phyloP scores from a whole-genome alignment of 352 stramenopile genomes.

The Globisporangium polare region DNA sequence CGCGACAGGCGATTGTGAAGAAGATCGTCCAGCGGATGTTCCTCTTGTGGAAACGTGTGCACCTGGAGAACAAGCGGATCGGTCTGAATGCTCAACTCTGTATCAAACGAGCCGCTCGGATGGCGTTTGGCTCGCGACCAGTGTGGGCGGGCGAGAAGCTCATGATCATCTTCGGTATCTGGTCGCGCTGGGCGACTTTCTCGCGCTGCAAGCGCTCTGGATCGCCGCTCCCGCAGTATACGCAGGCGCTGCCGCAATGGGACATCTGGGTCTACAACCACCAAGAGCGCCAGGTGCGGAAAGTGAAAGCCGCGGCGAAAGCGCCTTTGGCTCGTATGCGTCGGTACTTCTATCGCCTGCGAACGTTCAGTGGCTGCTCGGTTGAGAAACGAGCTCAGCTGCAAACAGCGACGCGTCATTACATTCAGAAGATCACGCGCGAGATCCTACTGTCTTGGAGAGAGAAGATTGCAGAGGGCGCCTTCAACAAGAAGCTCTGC shows the following conservation, averaged over 20 bases:
- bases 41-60: constrained; percentile 52
- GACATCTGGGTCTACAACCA: constrained; percentile 76
- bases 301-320: constrained; percentile 54
- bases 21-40: constrained; percentile 72
- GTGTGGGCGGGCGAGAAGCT: constrained; percentile 62
- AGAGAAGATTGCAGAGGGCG: constrained; percentile 39
- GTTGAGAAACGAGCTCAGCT: constrained; percentile 16
- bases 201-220: constrained; percentile 41
- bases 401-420: constrained; percentile 22
- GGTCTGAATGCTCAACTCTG: constrained; percentile 66
- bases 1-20: constrained; percentile 44
- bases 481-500: constrained; percentile 38
- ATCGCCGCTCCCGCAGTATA: constrained; percentile 41
- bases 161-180: constrained; percentile 62
- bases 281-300: constrained; percentile 70
- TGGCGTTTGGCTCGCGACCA: constrained; percentile 50
- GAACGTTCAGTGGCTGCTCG: constrained; percentile 19
- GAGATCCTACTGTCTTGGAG: constrained; percentile 37
- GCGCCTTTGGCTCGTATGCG: constrained; percentile 43
- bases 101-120: constrained; percentile 58
- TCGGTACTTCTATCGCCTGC: constrained; percentile 41
- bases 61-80: constrained; percentile 39
- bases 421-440: neutral
- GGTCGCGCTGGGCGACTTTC: constrained; percentile 59
- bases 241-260: constrained; percentile 50